Evolutionary conservation across 352 stramenopile genomes (phyloP), one percentile per base, ranked within the genome.

Genomic region (Phytophthora aleatoria): DNA sequence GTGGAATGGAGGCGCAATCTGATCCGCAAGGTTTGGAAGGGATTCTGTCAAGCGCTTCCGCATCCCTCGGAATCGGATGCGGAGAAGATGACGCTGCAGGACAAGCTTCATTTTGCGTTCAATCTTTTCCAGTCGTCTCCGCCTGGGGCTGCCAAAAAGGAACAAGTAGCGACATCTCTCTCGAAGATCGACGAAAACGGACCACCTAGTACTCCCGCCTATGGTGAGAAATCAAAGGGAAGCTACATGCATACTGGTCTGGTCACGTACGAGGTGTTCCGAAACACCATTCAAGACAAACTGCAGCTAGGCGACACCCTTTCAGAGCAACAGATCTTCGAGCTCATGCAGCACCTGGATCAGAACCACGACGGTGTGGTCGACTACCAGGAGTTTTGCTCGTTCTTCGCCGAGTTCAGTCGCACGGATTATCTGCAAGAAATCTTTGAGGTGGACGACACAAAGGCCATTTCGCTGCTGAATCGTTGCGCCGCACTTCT

Each of bases 261-360:
- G 12, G 77, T 93, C 43, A 91, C 85, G 16, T 94, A 94, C 58
- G 83, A 91, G 31, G 81, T 91, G 30, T 94, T 94, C 36, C 81
- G 85, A 5, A 77, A 77, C 5, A 94, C 85, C 10, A 79, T 94
- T 24, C 83, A 91, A 63, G 72, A 68, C 8, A 82, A 79, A 15
- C 61, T 94, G 5, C 73, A 82, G 11, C 68, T 94, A 0, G 59
- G 66, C 1, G 73, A 81, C 24, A 85, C 74, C 0, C 74, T 98
- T 5, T 94, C 87, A 12, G 89, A 95, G 61, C 85, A 95, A 45
- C 89, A 97, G 67, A 94, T 97, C 15, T 96, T 97, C 26, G 92
- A 98, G 62, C 64, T 98, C 24, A 98, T 98, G 92, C 83, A 96
- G 57, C 83, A 94, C 48, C 86, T 97, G 55, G 92, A 98, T 65